Evolutionary conservation across 495 filamentous ascomycete genomes (phyloP).

Genomic region (Daldinia bambusicola): DNA sequence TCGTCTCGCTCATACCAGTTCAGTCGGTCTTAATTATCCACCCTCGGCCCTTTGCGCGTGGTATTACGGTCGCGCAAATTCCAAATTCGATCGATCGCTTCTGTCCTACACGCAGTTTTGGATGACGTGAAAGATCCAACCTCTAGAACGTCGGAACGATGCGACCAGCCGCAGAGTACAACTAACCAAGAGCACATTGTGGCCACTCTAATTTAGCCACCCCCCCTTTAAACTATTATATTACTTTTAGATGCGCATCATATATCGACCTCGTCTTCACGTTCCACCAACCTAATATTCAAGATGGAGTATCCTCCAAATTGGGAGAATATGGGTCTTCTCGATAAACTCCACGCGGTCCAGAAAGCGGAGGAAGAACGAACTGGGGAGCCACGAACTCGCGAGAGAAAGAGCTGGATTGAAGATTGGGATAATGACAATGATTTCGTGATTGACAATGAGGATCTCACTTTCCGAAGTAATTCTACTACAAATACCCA

Average conservation of each 20-base stretch:
- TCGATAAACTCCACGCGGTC: not conserved
- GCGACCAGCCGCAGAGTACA: constrained; percentile 29
- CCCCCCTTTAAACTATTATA: not conserved
- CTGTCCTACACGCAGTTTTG: constrained; percentile 13
- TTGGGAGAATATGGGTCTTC: constrained; percentile 13
- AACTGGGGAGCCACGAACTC: constrained; percentile 62
- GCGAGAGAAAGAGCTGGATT: constrained; percentile 47
- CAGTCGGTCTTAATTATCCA: not conserved
- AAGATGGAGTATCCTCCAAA: constrained; percentile 1
- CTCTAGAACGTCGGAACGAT: constrained; percentile 21
- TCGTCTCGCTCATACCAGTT: not conserved
- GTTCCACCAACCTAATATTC: not conserved
- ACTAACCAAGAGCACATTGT: constrained; percentile 34
- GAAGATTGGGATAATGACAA: constrained; percentile 91
- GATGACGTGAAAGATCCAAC: constrained; percentile 27
- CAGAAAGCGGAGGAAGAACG: constrained; percentile 2
- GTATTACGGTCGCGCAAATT: not conserved
- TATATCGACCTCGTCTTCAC: not conserved
- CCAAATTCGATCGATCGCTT: constrained; percentile 15
- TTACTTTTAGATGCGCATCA: not conserved
- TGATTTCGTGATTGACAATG: constrained; percentile 75
- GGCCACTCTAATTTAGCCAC: not conserved
- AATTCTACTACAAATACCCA: constrained; percentile 65
- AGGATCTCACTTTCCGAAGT: constrained; percentile 73
- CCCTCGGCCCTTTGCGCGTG: not conserved